phyloP scores from a whole-genome alignment of 1,284 basidiomycete genomes.

The Gomphus sp. region DNA sequence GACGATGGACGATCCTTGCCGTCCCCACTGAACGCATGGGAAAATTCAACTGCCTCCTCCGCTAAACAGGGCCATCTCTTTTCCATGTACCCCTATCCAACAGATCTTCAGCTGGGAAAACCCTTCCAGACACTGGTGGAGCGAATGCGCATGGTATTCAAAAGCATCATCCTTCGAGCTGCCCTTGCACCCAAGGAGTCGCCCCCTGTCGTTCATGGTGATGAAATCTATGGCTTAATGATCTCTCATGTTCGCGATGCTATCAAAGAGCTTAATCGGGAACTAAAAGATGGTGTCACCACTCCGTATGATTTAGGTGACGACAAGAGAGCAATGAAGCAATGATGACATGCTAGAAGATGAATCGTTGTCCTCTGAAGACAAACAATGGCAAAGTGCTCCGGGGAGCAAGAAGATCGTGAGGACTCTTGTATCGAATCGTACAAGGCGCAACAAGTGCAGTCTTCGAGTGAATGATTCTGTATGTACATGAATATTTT shows the following conservation, averaged over 20 bases:
- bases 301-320: neutral
- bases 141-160: neutral
- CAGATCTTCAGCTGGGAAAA: neutral
- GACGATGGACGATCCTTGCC: neutral
- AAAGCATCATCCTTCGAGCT: neutral
- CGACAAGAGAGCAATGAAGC: too few species aligned
- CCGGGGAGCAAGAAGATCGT: neutral
- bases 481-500: too few species aligned
- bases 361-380: neutral
- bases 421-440: neutral
- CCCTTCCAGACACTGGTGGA: neutral
- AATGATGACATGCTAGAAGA: neutral
- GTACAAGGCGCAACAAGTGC: neutral
- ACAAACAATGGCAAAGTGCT: neutral
- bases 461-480: too few species aligned
- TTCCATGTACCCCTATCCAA: neutral
- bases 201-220: neutral
- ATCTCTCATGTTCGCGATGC: neutral
- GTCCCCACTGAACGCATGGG: neutral
- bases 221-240: neutral
- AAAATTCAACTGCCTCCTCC: neutral
- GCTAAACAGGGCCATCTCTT: neutral
- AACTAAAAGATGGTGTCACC: neutral
- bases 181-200: neutral
- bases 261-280: neutral